Evolutionary conservation across 306 rosid species (phyloP), one percentile per base, ranked within the genome.

Genomic region (Begonia masoniana): DNA sequence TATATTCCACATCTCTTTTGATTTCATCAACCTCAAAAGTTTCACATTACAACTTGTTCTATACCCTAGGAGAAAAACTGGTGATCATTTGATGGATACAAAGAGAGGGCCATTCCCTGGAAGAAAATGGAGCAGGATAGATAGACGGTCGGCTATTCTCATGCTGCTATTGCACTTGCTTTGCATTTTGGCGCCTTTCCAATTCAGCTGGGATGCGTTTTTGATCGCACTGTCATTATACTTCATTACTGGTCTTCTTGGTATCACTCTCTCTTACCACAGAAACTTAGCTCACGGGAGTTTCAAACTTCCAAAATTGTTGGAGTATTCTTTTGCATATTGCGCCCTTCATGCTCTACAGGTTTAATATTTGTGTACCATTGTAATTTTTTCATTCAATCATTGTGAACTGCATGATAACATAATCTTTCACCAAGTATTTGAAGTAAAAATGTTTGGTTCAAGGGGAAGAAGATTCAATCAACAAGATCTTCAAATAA

Each of bases 261-360:
- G 94, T 2, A 78, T 82, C 47, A 82, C 85, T 9, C 67, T 83
- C 2, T 89, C 94, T 35, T 89, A 62, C 24, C 97, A 85, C 51
- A 76, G 95, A 67, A 68, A 89, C 63, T 94, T 89, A 39, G 80
- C 97, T 21, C 97, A 89, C 41, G 65, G 61, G 57, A 89, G 95
- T 68, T 82, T 89, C 69, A 80, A 78, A 70, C 77, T 89, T 56
- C 97, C 94, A 21, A 85, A 82, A 54, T 85, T 81, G 87, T 87
- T 89, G n/a, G 97, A 85, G 52, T 89, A 85, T 72, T 45, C 58
- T 26, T 89, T 80, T 74, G 94, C 97, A 49, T 85, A 89, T 42
- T 82, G 78, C 59, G 97, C 89, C 5, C 85, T 58, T 47, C 75
- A 72, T 10, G 85, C 94, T 21, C 87, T 82, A 64, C 95, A 85